These are phyloP conservation scores for Heritiera fomes DNA, from an alignment of 345 rosid species.

Conservation along the genomic window DNA sequence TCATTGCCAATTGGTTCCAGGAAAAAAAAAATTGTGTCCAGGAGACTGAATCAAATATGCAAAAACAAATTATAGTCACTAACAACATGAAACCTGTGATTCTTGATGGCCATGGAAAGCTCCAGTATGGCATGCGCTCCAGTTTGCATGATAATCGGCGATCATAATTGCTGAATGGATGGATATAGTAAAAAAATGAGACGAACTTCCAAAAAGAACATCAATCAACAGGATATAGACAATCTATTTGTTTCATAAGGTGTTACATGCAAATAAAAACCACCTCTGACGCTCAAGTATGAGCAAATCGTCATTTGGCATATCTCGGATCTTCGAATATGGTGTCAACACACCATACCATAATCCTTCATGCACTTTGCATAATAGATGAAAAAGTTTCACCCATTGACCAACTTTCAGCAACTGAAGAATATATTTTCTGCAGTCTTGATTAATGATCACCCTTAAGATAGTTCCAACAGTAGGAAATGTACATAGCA, in stretches of 20 bases:
- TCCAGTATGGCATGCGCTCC: conserved; percentile 59
- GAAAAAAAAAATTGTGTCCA: neutral
- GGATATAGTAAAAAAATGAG: neutral
- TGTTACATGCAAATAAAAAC: neutral
- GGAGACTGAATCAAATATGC: conserved; percentile 3
- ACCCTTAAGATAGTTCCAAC: conserved; percentile 77
- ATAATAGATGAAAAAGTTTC: conserved; percentile 49
- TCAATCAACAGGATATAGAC: conserved; percentile 2
- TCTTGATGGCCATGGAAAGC: conserved; percentile 62
- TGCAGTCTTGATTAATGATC: conserved; percentile 34
- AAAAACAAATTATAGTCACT: neutral
- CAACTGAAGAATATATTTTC: conserved; percentile 38
- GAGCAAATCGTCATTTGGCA: conserved; percentile 40
- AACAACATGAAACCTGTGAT: conserved; percentile 60
- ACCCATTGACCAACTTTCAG: conserved; percentile 65
- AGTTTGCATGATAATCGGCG: conserved; percentile 43
- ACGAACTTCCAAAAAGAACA: conserved; percentile 17
- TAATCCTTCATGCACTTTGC: conserved; percentile 60
- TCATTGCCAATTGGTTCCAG: conserved; percentile 8
- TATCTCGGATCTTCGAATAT: conserved; percentile 46
- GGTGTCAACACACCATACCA: conserved; percentile 60
- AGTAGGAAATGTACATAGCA: conserved; percentile 61
- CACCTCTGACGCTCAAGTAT: conserved; percentile 56
- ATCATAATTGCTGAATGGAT: conserved; percentile 45
- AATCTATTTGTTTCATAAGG: conserved; percentile 4